Conservation (phyloP, 345 rosid species). For the Hibiscus trionum region DNA sequence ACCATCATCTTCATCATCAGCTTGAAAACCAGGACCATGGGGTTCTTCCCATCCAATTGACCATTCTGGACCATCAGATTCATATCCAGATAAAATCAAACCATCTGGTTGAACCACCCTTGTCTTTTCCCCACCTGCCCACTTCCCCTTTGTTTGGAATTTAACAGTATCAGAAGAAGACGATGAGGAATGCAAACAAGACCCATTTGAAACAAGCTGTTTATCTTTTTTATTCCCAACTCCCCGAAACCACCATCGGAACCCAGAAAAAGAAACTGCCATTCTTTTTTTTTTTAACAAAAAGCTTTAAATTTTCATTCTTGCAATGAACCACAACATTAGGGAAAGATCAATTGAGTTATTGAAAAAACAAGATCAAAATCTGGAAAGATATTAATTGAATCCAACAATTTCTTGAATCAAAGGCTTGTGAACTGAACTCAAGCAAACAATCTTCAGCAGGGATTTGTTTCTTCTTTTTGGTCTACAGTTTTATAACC, state of each 20-base stretch:
- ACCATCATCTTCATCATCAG: constrained; percentile 41
- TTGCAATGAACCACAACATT: constrained; percentile 19
- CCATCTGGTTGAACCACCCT: constrained; percentile 47
- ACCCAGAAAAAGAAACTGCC: constrained; percentile 40
- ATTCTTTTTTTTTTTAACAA: constrained; percentile 19
- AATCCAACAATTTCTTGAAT: constrained; percentile 16
- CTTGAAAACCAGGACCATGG: constrained; percentile 53
- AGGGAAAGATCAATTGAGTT: constrained; percentile 11
- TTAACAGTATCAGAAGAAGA: constrained; percentile 34
- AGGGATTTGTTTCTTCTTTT: not conserved
- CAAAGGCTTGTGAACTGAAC: constrained; percentile 12
- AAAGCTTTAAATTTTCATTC: constrained; percentile 2
- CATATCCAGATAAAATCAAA: constrained; percentile 38
- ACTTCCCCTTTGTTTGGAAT: constrained; percentile 38
- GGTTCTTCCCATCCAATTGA: constrained; percentile 88
- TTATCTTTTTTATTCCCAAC: constrained; percentile 40
- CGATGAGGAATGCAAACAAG: constrained; percentile 21
- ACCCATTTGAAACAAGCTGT: constrained; percentile 38
- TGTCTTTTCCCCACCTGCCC: constrained; percentile 40
- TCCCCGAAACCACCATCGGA: constrained; percentile 47
- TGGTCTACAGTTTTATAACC: constrained; percentile 1
- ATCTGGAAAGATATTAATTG: constrained; percentile 11
- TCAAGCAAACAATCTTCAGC: not conserved
- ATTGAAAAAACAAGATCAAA: constrained; percentile 1
- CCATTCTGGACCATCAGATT: constrained; percentile 77